Conservation (phyloP, 1,139 yeast genomes). For the Blastobotrys elegans region DNA sequence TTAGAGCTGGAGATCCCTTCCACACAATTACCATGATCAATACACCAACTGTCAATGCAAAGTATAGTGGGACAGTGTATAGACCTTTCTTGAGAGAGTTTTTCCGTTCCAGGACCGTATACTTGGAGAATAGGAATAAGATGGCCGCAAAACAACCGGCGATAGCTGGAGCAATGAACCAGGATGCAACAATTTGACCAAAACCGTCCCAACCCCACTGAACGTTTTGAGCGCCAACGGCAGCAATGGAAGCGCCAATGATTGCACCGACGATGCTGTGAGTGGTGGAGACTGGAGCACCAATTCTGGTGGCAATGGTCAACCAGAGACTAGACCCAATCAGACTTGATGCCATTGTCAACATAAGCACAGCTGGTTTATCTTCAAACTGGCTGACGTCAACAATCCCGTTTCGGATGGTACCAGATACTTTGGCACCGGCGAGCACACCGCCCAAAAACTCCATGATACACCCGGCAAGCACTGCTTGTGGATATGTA, state of each 20-base stretch:
- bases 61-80: constrained; percentile 54
- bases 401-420: constrained; percentile 59
- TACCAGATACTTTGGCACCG: constrained; percentile 65
- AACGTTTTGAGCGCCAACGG: constrained; percentile 52
- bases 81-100: constrained; percentile 52
- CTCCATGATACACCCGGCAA: constrained; percentile 63
- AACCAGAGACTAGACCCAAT: constrained; percentile 76
- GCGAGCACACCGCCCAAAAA: constrained; percentile 71
- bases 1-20: constrained; percentile 20
- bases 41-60: constrained; percentile 55
- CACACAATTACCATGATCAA: constrained; percentile 41
- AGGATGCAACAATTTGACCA: constrained; percentile 68
- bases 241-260: constrained; percentile 72
- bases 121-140: constrained; percentile 57
- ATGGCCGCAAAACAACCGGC: constrained; percentile 62
- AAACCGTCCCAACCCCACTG: constrained; percentile 68
- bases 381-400: constrained; percentile 45
- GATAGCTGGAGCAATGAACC: constrained; percentile 75
- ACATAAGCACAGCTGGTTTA: constrained; percentile 67
- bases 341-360: constrained; percentile 70
- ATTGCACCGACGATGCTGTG: constrained; percentile 76
- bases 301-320: constrained; percentile 57
- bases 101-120: constrained; percentile 55
- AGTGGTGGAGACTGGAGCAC: constrained; percentile 76
- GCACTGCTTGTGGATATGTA: constrained; percentile 71